A percentile compares a stretch with the other conserved stretches of the same genome.
Evolutionary conservation across 257 asterid species (phyloP).

Genomic region (Nicotiana benthamiana): DNA sequence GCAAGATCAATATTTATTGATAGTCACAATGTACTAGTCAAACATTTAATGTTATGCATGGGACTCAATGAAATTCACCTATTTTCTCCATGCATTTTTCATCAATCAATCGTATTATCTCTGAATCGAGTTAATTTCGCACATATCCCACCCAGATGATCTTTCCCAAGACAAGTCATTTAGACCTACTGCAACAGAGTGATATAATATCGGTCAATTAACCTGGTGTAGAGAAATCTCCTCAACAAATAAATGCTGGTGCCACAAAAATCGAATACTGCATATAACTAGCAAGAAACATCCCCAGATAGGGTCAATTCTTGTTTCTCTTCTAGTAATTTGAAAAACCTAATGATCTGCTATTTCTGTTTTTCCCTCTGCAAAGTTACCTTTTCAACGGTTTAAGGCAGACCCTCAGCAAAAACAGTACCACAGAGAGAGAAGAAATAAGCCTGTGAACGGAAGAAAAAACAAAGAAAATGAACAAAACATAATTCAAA

Average conservation of each 20-base stretch:
- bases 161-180: not conserved
- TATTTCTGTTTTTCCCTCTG: not conserved
- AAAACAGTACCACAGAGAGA: not conserved
- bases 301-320: not conserved
- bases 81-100: not conserved
- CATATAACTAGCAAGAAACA: not conserved
- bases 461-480: not conserved
- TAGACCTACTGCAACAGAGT: not conserved
- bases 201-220: not conserved
- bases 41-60: not conserved
- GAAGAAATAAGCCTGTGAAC: not conserved
- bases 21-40: not conserved
- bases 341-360: not conserved
- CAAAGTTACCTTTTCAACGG: not conserved
- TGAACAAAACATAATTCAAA: not conserved
- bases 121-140: too few relatives aligned
- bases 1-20: not conserved
- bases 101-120: too few relatives aligned
- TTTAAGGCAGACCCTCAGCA: not conserved
- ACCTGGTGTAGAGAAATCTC: not conserved
- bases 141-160: too few relatives aligned
- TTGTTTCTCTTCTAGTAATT: not conserved
- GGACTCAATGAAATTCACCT: constrained; percentile 1
- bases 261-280: too few relatives aligned
- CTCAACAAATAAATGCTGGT: too few relatives aligned